Conservation (phyloP, 1,284 basidiomycete genomes). For the Pascua sp. region DNA sequence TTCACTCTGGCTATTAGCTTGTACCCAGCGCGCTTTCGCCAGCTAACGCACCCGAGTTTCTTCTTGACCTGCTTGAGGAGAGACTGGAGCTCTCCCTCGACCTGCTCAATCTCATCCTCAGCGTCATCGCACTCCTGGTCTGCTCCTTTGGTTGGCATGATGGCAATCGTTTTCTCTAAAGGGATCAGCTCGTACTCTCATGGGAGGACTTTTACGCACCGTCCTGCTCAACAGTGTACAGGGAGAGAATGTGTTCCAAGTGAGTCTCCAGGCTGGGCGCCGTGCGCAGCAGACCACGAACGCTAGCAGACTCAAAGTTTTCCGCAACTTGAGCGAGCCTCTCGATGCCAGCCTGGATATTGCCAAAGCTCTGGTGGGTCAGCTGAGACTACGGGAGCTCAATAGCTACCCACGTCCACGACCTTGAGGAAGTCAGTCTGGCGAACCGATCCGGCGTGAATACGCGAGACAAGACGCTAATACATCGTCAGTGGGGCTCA, state of each 20-base stretch:
- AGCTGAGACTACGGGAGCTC: constrained; percentile 34
- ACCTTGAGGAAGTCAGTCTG: constrained; percentile 82
- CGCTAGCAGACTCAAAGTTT: constrained; percentile 69
- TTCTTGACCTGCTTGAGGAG: constrained; percentile 62
- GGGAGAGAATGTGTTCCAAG: constrained; percentile 66
- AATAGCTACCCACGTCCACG: constrained; percentile 55
- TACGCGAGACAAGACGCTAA: constrained; percentile 77
- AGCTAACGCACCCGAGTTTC: constrained; percentile 31
- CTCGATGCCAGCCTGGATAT: constrained; percentile 63
- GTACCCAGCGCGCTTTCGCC: no score
- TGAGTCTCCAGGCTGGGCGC: constrained; percentile 66
- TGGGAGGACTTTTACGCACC: constrained; percentile 51
- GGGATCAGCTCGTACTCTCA: no score
- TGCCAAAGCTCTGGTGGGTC: constrained; percentile 64
- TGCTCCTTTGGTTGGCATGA: constrained; percentile 72
- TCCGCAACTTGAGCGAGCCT: constrained; percentile 65
- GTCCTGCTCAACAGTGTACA: constrained; percentile 65
- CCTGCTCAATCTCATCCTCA: constrained; percentile 61
- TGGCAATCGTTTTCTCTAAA: constrained; percentile 46
- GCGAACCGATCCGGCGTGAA: constrained; percentile 84
- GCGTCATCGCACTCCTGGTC: constrained; percentile 78
- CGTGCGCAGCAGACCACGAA: constrained; percentile 68
- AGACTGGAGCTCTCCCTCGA: constrained; percentile 68
- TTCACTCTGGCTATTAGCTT: constrained; percentile 50
- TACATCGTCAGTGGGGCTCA: background rate